Conservation (phyloP, 768 basidiomycete species). For the Suillus fuscotomentosus region DNA sequence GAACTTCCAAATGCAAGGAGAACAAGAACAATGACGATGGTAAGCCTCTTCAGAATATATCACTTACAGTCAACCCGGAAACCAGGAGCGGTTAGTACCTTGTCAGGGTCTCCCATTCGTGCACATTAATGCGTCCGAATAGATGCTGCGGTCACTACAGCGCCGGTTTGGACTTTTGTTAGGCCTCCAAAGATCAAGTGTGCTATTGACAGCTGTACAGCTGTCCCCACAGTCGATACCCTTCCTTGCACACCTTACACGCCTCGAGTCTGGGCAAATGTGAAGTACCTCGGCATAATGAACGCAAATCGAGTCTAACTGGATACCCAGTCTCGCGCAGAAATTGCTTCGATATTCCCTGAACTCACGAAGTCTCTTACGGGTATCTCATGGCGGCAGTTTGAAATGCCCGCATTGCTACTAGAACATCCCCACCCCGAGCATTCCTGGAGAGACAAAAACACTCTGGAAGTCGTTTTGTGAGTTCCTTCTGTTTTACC, state of each 20-base stretch:
- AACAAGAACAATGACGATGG: not conserved
- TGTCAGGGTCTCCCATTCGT: not conserved
- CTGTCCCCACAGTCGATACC: not conserved
- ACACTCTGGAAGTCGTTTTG: conserved; percentile 20
- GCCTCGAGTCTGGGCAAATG: conserved; percentile 29
- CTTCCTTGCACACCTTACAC: conserved; percentile 9
- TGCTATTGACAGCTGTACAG: not conserved
- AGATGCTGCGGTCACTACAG: not conserved
- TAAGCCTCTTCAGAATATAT: not conserved
- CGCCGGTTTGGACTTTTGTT: conserved; percentile 21
- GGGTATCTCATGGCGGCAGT: conserved; percentile 27
- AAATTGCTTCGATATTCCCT: conserved; percentile 22
- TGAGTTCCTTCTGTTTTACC: conserved; percentile 10
- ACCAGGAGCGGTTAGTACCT: not conserved
- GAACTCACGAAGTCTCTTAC: conserved; percentile 18
- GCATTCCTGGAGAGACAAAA: conserved; percentile 18
- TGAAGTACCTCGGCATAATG: conserved; percentile 14
- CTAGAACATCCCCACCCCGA: conserved; percentile 12
- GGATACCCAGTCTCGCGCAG: conserved; percentile 19
- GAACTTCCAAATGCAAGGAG: not conserved
- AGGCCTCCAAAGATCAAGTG: not conserved
- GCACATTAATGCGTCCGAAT: not conserved
- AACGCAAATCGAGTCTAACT: conserved; percentile 4
- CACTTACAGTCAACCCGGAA: not conserved
- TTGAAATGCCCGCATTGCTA: conserved; percentile 25